Base-by-base conservation (phyloP, 202 grass and related monocot species). In the Saccharum hybrid region DNA sequence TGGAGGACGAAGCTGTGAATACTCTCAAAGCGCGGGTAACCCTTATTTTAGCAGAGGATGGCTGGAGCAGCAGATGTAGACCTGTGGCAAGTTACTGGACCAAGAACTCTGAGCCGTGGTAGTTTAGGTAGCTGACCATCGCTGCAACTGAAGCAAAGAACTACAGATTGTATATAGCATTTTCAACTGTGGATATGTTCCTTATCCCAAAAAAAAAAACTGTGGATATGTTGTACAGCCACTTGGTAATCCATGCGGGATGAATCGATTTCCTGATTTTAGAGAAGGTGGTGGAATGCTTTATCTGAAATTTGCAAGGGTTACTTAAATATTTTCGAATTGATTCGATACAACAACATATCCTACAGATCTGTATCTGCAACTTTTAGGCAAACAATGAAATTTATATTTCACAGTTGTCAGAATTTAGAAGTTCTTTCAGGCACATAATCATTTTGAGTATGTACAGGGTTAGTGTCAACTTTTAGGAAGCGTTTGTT, bases 21-120 rank as follows among this genome's bases (percentile, higher is more conserved):
- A 91, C 86, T 66, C 88, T 94, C 1, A 87, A 9, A 48, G 40
- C 43, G 7, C 84, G 92, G 15, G 12, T 91, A 62, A 87, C 71
- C 10, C 70, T 97, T 48, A 93, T 97, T 80, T 82, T 93, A 69
- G 84, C 86, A 74, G 90, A 97, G 64, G 95, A 93, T 72, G 95
- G 92, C 78, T 91, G 95, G 92, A 89, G 37, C 49, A 89, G 37
- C 49, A 83, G 76, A 28, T 38, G 46, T 7, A 82, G 63, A 78
- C 66, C 82, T 7, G 42, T 66, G 0, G 37, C 49, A 46, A 90
- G 72, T 81, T 98, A 93, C 70, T 91, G 95, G 90, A 92, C 88
- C 57, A 90, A 80, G 28, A 90, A 85, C 74, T 88, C 84, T 0
- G 95, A 98, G 74, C 92, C 95, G 6, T 98, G 92, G 95, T 95